Evolutionary conservation across 2,329 filamentous ascomycete genomes (phyloP).

Genomic region (Podosphaera fusca): DNA sequence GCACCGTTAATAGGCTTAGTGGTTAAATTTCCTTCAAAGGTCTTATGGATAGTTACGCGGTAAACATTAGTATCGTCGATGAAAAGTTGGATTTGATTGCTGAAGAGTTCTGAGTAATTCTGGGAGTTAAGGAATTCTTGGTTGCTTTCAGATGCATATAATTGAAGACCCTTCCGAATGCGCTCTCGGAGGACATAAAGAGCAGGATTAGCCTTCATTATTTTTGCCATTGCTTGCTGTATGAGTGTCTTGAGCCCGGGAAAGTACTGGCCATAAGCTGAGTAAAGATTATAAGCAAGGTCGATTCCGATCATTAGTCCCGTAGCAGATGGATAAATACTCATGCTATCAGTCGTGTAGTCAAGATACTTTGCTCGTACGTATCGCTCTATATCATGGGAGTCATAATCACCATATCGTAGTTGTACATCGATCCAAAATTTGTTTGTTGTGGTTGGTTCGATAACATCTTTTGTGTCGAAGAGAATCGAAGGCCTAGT

Average conservation of each 20-base stretch:
- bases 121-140: slow-evolving; percentile 98
- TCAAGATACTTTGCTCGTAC: slow-evolving; percentile 95
- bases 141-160: slow-evolving; percentile 96
- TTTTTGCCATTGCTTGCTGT: slow-evolving; percentile 97
- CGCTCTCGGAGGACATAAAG: slow-evolving; percentile 90
- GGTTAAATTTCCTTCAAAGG: slow-evolving; percentile 94
- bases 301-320: slow-evolving; percentile 96
- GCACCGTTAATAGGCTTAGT: slow-evolving; percentile 99
- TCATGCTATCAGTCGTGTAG: slow-evolving; percentile 96
- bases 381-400: slow-evolving; percentile 95
- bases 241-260: slow-evolving; percentile 85
- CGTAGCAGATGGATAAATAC: slow-evolving; percentile 90
- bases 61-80: slow-evolving; percentile 99
- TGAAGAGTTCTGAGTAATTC: slow-evolving; percentile 98
- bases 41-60: slow-evolving; percentile 98
- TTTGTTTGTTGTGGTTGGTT: slow-evolving; percentile 87
- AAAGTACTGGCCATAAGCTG: slow-evolving; percentile 96
- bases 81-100: slow-evolving; percentile 95
- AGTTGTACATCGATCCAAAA: slow-evolving; percentile 98
- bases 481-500: slow-evolving; percentile 80
- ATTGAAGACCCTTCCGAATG: slow-evolving; percentile 91
- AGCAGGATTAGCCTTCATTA: slow-evolving; percentile 98
- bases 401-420: slow-evolving; percentile 94
- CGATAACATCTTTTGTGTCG: slow-evolving; percentile 89
- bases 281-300: slow-evolving; percentile 94